A percentile compares a stretch with the other conserved stretches of the same genome.
These are phyloP conservation scores for Hortiboletus flavorubellus DNA, from an alignment of 768 basidiomycete species.

Conservation along the genomic window DNA sequence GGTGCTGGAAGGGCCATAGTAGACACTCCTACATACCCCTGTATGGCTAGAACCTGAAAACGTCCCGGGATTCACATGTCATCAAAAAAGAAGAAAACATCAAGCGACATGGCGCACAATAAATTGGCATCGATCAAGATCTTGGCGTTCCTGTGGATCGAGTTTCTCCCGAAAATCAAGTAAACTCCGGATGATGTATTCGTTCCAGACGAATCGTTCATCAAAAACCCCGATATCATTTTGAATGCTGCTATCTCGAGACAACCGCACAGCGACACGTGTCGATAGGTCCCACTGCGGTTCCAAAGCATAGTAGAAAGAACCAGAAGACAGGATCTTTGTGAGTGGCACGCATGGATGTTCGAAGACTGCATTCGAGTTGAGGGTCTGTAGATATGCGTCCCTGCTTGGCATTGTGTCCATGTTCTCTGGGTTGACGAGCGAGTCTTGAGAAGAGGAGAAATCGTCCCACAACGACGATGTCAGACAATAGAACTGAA, in stretches of 20 bases:
- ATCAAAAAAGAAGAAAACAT: not conserved
- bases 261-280: constrained; percentile 67
- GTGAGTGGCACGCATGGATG: constrained; percentile 89
- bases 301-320: constrained; percentile 88
- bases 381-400: constrained; percentile 41
- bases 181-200: constrained; percentile 81
- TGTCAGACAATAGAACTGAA: constrained; percentile 85
- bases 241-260: constrained; percentile 42
- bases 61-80: constrained; percentile 3
- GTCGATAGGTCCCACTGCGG: constrained; percentile 89
- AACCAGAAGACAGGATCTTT: constrained; percentile 87
- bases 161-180: constrained; percentile 85
- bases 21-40: constrained; percentile 88
- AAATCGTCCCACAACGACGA: constrained; percentile 84
- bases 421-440: constrained; percentile 52
- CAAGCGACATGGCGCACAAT: constrained; percentile 51
- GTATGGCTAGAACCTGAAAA: constrained; percentile 78
- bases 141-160: constrained; percentile 60
- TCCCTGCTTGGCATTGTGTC: constrained; percentile 46
- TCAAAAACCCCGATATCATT: constrained; percentile 66
- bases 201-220: constrained; percentile 93
- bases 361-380: constrained; percentile 58
- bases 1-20: constrained; percentile 75
- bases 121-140: constrained; percentile 82
- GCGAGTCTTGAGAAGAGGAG: constrained; percentile 47